Conservation (phyloP, 2,329 filamentous ascomycete species). For the Arthrobotrys iridis region DNA sequence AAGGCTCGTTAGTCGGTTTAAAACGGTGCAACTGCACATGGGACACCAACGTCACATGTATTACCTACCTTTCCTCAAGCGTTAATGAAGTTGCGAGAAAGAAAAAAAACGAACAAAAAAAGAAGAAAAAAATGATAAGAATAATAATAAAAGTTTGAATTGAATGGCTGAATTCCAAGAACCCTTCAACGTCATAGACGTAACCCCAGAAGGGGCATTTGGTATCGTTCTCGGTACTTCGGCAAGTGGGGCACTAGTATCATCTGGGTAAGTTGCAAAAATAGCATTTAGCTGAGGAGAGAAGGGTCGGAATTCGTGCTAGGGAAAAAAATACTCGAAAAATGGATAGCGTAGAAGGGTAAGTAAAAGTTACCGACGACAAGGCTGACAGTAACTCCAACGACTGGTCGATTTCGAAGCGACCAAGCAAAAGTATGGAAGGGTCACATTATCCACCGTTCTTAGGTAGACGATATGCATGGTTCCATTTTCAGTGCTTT, state of each 20-base stretch:
- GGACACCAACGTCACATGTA: constrained; percentile 1
- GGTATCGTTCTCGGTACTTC: constrained; percentile 34
- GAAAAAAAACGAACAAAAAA: background rate
- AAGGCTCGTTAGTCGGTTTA: background rate
- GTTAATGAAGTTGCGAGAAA: background rate
- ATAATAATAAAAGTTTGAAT: background rate
- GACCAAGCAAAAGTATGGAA: constrained; percentile 10
- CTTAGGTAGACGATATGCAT: constrained; percentile 9
- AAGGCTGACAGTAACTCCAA: constrained; percentile 6
- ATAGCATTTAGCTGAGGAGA: constrained; percentile 22
- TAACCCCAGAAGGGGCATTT: constrained; percentile 2
- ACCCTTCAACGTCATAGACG: constrained; percentile 3
- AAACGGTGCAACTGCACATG: constrained; percentile 3
- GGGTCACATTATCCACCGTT: constrained; percentile 29
- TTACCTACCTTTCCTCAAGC: background rate
- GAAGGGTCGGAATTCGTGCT: background rate
- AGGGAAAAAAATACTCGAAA: background rate
- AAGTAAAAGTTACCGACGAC: background rate
- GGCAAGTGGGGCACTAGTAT: constrained; percentile 47
- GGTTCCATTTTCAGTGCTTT: background rate
- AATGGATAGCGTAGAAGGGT: background rate
- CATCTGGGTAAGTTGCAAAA: constrained; percentile 52
- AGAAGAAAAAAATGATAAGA: background rate
- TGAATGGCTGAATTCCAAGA: background rate
- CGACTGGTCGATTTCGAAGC: background rate